Conservation (phyloP, 83 land plant species). For the Picea abies region DNA sequence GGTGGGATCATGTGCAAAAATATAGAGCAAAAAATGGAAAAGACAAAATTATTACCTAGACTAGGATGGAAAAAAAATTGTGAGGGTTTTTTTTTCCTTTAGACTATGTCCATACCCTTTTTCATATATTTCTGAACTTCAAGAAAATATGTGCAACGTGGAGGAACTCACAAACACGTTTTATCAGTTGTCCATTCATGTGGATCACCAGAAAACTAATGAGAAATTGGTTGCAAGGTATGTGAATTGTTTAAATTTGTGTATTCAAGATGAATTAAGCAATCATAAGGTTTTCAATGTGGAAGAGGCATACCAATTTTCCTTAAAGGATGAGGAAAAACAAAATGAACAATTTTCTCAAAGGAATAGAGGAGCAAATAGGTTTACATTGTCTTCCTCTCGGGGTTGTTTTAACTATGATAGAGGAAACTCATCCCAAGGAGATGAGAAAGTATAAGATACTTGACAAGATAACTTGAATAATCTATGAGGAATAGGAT, state of each 20-base stretch:
- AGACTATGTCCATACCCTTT: too few relatives aligned
- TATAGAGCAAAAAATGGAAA: too few relatives aligned
- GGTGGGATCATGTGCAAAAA: too few relatives aligned
- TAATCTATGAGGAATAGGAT: neutral
- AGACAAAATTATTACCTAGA: too few relatives aligned
- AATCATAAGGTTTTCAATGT: neutral
- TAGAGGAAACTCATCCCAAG: neutral
- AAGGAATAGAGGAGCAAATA: neutral
- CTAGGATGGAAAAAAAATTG: too few relatives aligned
- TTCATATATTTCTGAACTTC: too few relatives aligned
- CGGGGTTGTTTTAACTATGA: neutral
- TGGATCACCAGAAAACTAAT: too few relatives aligned
- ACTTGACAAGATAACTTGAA: neutral
- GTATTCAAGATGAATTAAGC: neutral
- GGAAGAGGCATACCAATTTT: neutral
- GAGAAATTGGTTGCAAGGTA: neutral
- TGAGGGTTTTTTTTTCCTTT: too few relatives aligned
- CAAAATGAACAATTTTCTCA: neutral
- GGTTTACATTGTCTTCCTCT: neutral
- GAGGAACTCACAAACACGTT: too few relatives aligned
- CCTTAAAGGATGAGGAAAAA: neutral
- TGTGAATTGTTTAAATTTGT: neutral
- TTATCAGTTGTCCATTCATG: too few relatives aligned
- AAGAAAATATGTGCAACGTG: too few relatives aligned
- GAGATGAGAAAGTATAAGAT: neutral